phyloP scores from a whole-genome alignment of 2,329 filamentous ascomycete genomes.

The Pyrenophora teres region DNA sequence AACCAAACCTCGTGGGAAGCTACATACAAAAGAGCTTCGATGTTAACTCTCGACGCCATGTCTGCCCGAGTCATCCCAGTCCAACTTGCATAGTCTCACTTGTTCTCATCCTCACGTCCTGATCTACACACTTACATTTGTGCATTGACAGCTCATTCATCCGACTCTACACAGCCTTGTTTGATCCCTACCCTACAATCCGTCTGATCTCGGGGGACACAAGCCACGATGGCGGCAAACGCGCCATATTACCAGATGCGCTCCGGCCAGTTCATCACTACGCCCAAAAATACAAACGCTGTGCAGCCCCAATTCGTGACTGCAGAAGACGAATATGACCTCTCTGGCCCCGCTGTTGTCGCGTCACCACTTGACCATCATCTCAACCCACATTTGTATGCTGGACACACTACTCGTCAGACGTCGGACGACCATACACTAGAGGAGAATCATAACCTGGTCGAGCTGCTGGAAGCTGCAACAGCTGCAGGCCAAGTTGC shows the following conservation, averaged over 20 bases:
- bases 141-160: slow-evolving; percentile 19
- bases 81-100: background rate
- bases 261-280: slow-evolving; percentile 32
- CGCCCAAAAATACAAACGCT: slow-evolving; percentile 31
- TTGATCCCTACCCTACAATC: slow-evolving; percentile 9
- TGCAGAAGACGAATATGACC: slow-evolving; percentile 31
- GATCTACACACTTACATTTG: slow-evolving; percentile 29
- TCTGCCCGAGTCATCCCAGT: slow-evolving; percentile 19
- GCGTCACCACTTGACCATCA: slow-evolving; percentile 20
- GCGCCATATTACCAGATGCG: slow-evolving; percentile 45
- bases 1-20: slow-evolving; percentile 20
- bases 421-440: slow-evolving; percentile 19
- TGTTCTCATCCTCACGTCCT: slow-evolving; percentile 2
- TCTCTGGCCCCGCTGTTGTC: slow-evolving; percentile 15
- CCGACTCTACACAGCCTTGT: slow-evolving; percentile 1
- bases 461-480: slow-evolving; percentile 45
- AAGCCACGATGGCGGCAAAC: slow-evolving; percentile 39
- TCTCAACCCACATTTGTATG: slow-evolving; percentile 21
- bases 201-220: slow-evolving; percentile 18
- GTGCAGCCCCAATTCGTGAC: slow-evolving; percentile 17
- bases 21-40: slow-evolving; percentile 28
- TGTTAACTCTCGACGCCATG: slow-evolving; percentile 8
- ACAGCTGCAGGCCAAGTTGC: slow-evolving; percentile 39
- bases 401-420: slow-evolving; percentile 21
- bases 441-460: slow-evolving; percentile 42